Evolutionary conservation across 768 basidiomycete genomes (phyloP).

Genomic region (Termitomyces sp.): DNA sequence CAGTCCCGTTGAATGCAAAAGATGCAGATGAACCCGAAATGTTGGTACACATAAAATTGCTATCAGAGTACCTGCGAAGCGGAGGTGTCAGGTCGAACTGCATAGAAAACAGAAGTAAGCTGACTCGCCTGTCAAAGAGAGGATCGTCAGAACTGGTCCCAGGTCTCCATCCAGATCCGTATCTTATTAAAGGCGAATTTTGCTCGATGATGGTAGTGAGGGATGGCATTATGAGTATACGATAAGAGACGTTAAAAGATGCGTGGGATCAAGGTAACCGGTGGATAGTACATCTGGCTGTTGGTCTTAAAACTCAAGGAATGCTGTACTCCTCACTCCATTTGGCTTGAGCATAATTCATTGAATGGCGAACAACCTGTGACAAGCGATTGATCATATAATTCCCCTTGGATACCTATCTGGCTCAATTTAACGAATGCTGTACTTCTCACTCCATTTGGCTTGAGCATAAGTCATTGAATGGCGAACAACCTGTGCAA

Average conservation of each 20-base stretch:
- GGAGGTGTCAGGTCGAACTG: neutral
- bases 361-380: neutral
- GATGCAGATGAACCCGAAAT: slow-evolving; percentile 23
- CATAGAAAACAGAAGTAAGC: slow-evolving; percentile 2
- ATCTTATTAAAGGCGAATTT: slow-evolving; percentile 13
- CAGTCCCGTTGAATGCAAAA: slow-evolving; percentile 44
- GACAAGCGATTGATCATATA: neutral
- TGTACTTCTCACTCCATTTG: too few relatives aligned
- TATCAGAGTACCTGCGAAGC: slow-evolving; percentile 25
- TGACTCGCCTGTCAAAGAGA: neutral
- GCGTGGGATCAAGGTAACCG: too few relatives aligned
- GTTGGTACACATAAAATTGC: slow-evolving; percentile 35
- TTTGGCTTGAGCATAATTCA: neutral
- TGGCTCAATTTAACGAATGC: neutral
- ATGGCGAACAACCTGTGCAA: too few relatives aligned
- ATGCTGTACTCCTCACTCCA: neutral
- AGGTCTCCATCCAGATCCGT: slow-evolving; percentile 6
- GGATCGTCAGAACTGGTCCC: slow-evolving; percentile 1
- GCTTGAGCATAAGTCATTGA: too few relatives aligned
- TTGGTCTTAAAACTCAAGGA: neutral
- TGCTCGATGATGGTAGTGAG: slow-evolving; percentile 11
- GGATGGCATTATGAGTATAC: slow-evolving; percentile 7
- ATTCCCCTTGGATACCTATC: neutral
- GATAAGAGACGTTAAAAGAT: neutral
- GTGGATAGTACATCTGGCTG: neutral